phyloP scores from a whole-genome alignment of 2,329 filamentous ascomycete species.

The Xylariaceae sp. region DNA sequence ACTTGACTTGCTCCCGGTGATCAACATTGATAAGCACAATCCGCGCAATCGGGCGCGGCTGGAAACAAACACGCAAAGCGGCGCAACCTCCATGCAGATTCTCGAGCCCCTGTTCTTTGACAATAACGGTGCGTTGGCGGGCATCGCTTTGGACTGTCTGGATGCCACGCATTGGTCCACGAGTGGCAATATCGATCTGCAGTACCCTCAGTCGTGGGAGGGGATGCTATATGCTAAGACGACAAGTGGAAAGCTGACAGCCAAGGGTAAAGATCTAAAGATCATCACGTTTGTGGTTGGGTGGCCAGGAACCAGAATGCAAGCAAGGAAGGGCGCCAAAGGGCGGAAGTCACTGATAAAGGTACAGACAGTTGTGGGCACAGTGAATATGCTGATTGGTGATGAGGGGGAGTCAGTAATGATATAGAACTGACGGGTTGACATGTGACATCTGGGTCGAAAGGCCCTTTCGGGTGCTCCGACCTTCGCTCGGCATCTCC shows the following conservation, averaged over 20 bases:
- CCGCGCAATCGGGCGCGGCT: conserved; percentile 29
- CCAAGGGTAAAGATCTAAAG: conserved; percentile 41
- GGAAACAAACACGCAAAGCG: conserved; percentile 42
- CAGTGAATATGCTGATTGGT: conserved; percentile 28
- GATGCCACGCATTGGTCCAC: conserved; percentile 40
- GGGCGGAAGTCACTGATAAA: conserved; percentile 32
- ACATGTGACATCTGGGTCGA: no score
- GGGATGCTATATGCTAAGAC: conserved; percentile 39
- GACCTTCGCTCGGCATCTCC: no score
- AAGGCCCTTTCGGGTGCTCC: no score
- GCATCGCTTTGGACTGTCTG: conserved; percentile 32
- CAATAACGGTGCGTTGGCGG: conserved; percentile 5
- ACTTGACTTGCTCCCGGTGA: conserved; percentile 41
- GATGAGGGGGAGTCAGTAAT: conserved; percentile 4
- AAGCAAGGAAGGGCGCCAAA: conserved; percentile 35
- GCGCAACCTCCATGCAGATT: conserved; percentile 36
- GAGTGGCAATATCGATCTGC: conserved; percentile 40
- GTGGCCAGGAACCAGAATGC: conserved; percentile 33
- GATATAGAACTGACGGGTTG: no score
- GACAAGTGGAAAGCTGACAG: conserved; percentile 37
- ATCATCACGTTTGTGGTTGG: conserved; percentile 32
- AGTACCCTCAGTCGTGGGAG: conserved; percentile 47
- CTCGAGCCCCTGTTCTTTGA: conserved; percentile 43
- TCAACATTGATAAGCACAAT: conserved; percentile 29
- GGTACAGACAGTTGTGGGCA: conserved; percentile 31